These are phyloP conservation scores for Dioscorea cayenensis DNA, from an alignment of 116 monocot species.

Conservation along the genomic window DNA sequence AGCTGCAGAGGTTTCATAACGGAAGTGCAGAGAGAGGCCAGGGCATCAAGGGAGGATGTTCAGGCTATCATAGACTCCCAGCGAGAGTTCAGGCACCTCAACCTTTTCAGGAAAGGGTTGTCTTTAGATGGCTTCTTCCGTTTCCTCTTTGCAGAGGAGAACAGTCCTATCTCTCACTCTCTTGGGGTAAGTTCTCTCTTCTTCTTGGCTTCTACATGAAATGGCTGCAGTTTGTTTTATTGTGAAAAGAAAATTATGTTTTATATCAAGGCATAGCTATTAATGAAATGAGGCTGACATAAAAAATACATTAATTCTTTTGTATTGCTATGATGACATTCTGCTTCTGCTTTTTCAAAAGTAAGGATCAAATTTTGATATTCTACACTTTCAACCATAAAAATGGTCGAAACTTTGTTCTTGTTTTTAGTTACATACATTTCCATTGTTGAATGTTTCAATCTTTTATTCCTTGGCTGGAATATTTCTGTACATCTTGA, in stretches of 20 bases:
- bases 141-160: conserved; percentile 45
- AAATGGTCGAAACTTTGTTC: neutral
- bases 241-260: too few species aligned
- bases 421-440: neutral
- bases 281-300: too few species aligned
- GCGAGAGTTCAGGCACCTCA: neutral
- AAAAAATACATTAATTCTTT: neutral
- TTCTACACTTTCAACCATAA: neutral
- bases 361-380: neutral
- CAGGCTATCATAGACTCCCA: neutral
- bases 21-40: conserved; percentile 6
- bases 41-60: conserved; percentile 5
- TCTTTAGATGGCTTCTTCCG: conserved; percentile 39
- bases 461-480: neutral
- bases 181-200: neutral
- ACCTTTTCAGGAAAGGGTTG: conserved; percentile 2
- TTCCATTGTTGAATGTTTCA: neutral
- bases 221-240: too few species aligned
- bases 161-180: conserved; percentile 20
- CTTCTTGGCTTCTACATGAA: neutral
- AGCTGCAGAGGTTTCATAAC: conserved; percentile 26
- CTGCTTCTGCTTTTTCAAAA: too few species aligned
- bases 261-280: too few species aligned
- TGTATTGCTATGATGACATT: neutral
- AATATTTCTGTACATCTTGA: neutral